phyloP scores from a whole-genome alignment of 305 asterid species.

The Solanum chacoense region DNA sequence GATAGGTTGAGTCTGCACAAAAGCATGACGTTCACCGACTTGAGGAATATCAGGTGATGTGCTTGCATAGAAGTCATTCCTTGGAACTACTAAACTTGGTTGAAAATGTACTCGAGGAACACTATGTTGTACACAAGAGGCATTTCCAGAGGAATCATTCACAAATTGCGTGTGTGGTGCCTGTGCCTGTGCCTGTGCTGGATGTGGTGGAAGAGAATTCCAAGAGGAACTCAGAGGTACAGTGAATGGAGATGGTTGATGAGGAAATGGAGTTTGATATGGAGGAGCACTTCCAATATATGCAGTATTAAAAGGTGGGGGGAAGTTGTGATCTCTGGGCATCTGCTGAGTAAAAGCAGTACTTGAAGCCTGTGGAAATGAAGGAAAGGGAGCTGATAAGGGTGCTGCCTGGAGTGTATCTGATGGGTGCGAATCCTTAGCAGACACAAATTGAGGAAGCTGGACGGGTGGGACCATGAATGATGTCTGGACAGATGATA shows the following conservation, averaged over 20 bases:
- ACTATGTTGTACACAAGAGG: constrained; percentile 22
- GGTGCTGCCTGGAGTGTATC: constrained; percentile 21
- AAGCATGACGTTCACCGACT: constrained; percentile 32
- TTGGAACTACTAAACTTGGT: constrained; percentile 27
- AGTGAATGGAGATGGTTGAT: constrained; percentile 38
- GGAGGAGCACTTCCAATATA: constrained; percentile 19
- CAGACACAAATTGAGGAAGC: constrained; percentile 23
- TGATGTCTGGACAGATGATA: constrained; percentile 19
- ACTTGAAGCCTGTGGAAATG: constrained; percentile 24
- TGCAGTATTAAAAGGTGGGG: constrained; percentile 21
- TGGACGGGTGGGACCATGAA: constrained; percentile 10
- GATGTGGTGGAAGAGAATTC: constrained; percentile 44
- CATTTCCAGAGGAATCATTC: constrained; percentile 5
- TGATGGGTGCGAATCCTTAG: constrained; percentile 21
- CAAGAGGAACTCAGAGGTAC: constrained; percentile 32
- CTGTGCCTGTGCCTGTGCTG: constrained; percentile 18
- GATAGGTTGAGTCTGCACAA: constrained; percentile 23
- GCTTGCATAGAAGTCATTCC: constrained; percentile 30
- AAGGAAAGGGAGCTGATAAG: constrained; percentile 8
- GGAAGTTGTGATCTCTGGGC: constrained; percentile 25
- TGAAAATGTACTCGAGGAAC: constrained; percentile 32
- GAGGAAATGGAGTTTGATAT: constrained; percentile 43
- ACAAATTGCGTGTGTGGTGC: constrained; percentile 19
- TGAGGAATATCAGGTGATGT: constrained; percentile 30
- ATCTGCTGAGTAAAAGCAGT: constrained; percentile 27